Base-by-base conservation (phyloP, 768 basidiomycete species). In the Pulveroboletus sp. region DNA sequence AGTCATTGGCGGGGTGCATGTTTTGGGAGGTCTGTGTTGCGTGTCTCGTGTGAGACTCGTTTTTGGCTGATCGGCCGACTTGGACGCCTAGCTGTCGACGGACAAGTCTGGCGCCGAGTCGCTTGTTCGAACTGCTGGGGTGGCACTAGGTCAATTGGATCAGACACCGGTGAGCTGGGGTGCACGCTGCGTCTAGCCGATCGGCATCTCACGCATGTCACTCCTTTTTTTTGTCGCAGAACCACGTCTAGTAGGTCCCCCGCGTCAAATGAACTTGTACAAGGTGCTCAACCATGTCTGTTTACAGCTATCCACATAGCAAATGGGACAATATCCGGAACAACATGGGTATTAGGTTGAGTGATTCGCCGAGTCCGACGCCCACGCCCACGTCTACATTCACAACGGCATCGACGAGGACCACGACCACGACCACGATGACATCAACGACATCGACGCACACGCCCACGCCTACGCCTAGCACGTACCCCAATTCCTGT, bases 271-370 rank as follows among this genome's bases (percentile, higher is more conserved):
- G 43, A 21, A 4, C 11, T 2, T n/a, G 20, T 19, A 16, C 27
- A 10, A 10, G 9, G 27, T 27, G 24, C 27, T 50, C 34, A 51
- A 9, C n/a, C n/a, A 9, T 27, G 25, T 9, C 9, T 29, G 27
- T 29, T 9, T 29, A 14, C 5, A 84, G 81, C 60, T 86, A 71
- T 68, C 85, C 85, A 7, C 71, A 78, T 58, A 85, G 82, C 68
- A 80, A 81, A 57, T 89, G 80, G 78, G 80, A 81, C 63, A 87
- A 87, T 63, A 76, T 87, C 56, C 75, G 75, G 21, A 77, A 68
- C 63, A 84, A 84, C 66, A 84, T 87, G 77, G 77, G 73, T n/a
- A 45, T 52, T 19, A 50, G 52, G 42, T 51, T 54, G 14, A 52
- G 20, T n/a, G 32, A 36, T 14, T 11, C 19, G 6, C 13, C 59